Evolutionary conservation across 108 stramenopile genomes (phyloP).

Genomic region (Ochromonas danica): DNA sequence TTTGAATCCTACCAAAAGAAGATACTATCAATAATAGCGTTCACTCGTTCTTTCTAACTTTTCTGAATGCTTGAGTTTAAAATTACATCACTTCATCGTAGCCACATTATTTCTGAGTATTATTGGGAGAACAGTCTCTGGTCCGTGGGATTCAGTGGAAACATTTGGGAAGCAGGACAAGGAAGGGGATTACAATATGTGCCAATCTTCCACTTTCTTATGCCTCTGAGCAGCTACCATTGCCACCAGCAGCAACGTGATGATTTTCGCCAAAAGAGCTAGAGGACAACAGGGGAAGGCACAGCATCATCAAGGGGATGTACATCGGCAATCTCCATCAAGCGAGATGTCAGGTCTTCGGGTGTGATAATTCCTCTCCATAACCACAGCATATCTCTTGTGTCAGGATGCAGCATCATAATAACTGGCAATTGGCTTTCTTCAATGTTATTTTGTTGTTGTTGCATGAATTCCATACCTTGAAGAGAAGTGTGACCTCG

Average conservation of each 20-base stretch:
- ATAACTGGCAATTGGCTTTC: slow-evolving; percentile 72
- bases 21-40: too few species aligned
- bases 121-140: too few species aligned
- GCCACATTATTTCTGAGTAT: too few species aligned
- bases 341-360: not conserved
- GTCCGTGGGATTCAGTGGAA: too few species aligned
- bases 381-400: slow-evolving; percentile 55
- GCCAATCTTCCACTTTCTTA: too few species aligned
- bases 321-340: not conserved
- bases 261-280: not conserved
- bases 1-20: too few species aligned
- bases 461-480: slow-evolving; percentile 68
- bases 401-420: slow-evolving; percentile 84
- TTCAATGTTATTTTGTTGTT: slow-evolving; percentile 74
- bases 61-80: too few species aligned
- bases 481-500: slow-evolving; percentile 63
- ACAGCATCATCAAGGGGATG: not conserved
- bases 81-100: too few species aligned
- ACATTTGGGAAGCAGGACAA: too few species aligned
- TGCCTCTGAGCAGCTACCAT: too few species aligned
- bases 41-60: too few species aligned
- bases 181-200: too few species aligned
- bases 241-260: not conserved
- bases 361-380: not conserved
- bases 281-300: not conserved